These are phyloP conservation scores for Colletotrichum viniferum DNA, from an alignment of 2,329 filamentous ascomycete genomes.

Conservation along the genomic window DNA sequence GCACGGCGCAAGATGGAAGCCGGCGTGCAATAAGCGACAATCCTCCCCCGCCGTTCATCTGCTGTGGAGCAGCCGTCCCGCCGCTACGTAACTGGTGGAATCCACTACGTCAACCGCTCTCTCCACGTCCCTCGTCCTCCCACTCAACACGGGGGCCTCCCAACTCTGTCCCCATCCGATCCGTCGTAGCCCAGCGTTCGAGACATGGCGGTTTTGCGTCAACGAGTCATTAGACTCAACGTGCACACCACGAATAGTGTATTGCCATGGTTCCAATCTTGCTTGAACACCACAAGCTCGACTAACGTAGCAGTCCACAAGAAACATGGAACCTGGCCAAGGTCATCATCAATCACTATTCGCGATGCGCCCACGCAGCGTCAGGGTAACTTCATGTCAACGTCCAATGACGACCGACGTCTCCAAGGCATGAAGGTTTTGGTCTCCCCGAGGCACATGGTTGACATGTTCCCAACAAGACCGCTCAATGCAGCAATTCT, in stretches of 20 bases:
- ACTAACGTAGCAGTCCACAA: background rate
- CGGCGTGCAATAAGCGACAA: background rate
- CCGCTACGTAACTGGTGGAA: slow-evolving; percentile 10
- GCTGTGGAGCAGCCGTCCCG: background rate
- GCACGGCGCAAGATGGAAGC: background rate
- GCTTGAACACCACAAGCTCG: background rate
- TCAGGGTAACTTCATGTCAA: background rate
- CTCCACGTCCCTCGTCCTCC: background rate
- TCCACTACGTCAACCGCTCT: slow-evolving; percentile 10
- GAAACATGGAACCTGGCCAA: background rate
- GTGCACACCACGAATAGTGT: background rate
- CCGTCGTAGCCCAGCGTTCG: slow-evolving; percentile 4
- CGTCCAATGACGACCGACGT: background rate
- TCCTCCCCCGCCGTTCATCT: slow-evolving; percentile 6
- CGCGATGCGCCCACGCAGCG: background rate
- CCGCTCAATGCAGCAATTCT: background rate
- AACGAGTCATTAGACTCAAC: slow-evolving; percentile 9
- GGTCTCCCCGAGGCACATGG: background rate
- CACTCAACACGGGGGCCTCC: background rate
- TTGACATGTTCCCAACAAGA: background rate
- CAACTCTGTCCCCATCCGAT: background rate
- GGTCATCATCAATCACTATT: background rate
- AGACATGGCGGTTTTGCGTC: background rate
- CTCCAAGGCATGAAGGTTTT: background rate
- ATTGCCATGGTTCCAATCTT: background rate